phyloP scores from a whole-genome alignment of 2,329 filamentous ascomycete species.

The Talaromyces pinophilus region DNA sequence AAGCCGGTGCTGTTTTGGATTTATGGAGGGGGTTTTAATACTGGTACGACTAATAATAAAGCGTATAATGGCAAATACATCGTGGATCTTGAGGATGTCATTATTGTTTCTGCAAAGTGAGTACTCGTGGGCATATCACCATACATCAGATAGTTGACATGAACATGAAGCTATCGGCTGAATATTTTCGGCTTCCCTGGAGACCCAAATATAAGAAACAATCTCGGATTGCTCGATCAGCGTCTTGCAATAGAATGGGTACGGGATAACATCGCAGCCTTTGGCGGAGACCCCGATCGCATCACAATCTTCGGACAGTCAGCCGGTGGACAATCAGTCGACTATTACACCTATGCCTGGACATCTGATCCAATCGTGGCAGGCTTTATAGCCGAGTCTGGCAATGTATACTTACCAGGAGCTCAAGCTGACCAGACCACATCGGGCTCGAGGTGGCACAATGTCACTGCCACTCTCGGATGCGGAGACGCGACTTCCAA shows the following conservation, averaged over 20 bases:
- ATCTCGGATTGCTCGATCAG: conserved; percentile 73
- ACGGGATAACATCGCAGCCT: conserved; percentile 72
- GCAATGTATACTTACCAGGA: conserved; percentile 3
- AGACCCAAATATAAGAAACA: conserved; percentile 38
- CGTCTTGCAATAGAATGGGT: conserved; percentile 73
- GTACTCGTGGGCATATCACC: background rate
- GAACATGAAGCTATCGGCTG: conserved; percentile 8
- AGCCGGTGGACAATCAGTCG: conserved; percentile 63
- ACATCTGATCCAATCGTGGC: conserved; percentile 16
- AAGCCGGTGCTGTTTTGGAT: conserved; percentile 72
- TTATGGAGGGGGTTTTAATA: conserved; percentile 59
- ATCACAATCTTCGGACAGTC: conserved; percentile 80
- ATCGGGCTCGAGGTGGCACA: conserved; percentile 10
- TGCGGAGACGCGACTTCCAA: conserved; percentile 14
- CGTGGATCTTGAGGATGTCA: conserved; percentile 13
- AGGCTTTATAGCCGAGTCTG: conserved; percentile 18
- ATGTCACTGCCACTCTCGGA: conserved; percentile 7
- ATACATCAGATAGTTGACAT: background rate
- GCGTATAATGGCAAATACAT: conserved; percentile 16
- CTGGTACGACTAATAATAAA: conserved; percentile 13
- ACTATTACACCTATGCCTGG: conserved; percentile 20
- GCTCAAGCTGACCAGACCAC: background rate
- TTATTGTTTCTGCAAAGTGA: conserved; percentile 17
- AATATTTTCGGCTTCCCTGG: conserved; percentile 19
- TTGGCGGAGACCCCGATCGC: conserved; percentile 76